Evolutionary conservation across 176 grass and related monocot species (phyloP).

Genomic region (Phragmites australis): DNA sequence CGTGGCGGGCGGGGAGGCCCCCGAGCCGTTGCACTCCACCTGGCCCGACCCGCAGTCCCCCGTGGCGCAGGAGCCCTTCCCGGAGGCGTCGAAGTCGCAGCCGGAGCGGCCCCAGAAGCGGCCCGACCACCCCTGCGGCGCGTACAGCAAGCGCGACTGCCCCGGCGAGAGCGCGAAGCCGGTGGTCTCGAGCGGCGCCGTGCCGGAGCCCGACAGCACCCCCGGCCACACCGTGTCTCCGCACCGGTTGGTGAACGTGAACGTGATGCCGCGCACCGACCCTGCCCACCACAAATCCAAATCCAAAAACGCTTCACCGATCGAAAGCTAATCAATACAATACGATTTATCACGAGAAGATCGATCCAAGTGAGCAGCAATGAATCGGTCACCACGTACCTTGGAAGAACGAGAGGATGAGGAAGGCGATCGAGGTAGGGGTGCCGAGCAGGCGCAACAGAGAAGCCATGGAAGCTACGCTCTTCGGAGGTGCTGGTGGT

Average conservation of each 20-base stretch:
- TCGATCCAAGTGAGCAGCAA: too few relatives aligned
- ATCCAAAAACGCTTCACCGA: constrained; percentile 4
- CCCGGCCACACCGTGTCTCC: constrained; percentile 87
- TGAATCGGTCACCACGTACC: neutral
- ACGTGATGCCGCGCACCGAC: constrained; percentile 49
- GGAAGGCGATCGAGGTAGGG: constrained; percentile 28
- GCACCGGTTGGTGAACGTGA: constrained; percentile 87
- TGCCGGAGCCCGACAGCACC: constrained; percentile 69
- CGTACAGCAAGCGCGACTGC: constrained; percentile 48
- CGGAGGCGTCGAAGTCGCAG: constrained; percentile 57
- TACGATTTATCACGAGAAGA: too few relatives aligned
- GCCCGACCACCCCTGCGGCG: constrained; percentile 72
- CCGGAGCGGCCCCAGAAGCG: constrained; percentile 88
- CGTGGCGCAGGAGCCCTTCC: constrained; percentile 71
- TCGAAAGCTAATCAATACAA: neutral
- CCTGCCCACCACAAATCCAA: constrained; percentile 38
- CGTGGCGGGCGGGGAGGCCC: constrained; percentile 73
- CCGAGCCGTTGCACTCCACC: constrained; percentile 68
- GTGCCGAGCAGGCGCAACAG: constrained; percentile 25
- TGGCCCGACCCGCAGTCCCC: constrained; percentile 83
- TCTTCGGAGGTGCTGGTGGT: neutral
- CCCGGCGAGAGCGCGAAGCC: constrained; percentile 75
- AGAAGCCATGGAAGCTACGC: constrained; percentile 1
- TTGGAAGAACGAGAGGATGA: constrained; percentile 48
- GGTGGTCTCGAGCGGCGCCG: constrained; percentile 60